These are phyloP conservation scores for Apodospora peruviana DNA, from an alignment of 495 filamentous ascomycete genomes.

Conservation along the genomic window DNA sequence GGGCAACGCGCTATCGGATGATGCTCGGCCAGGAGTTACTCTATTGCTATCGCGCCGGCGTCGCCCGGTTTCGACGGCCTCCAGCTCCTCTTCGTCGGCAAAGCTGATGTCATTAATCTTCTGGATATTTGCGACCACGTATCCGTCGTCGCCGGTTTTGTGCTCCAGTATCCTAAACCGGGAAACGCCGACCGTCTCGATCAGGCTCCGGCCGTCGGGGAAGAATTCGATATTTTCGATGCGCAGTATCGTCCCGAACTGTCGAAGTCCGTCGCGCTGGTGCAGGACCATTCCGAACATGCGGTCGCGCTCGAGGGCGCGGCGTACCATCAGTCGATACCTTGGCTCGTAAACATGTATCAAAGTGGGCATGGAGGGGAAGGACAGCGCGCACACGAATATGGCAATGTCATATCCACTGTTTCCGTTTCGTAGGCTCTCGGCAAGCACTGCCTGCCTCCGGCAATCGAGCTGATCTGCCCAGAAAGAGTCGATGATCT, in stretches of 20 bases:
- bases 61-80: slow-evolving; percentile 53
- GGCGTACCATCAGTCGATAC: slow-evolving; percentile 81
- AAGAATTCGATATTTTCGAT: slow-evolving; percentile 67
- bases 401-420: slow-evolving; percentile 61
- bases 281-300: slow-evolving; percentile 83
- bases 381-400: slow-evolving; percentile 76
- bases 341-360: slow-evolving; percentile 88
- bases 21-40: neutral
- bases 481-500: slow-evolving; percentile 58
- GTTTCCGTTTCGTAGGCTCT: slow-evolving; percentile 36
- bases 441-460: slow-evolving; percentile 42
- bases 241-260: slow-evolving; percentile 71
- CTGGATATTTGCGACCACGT: slow-evolving; percentile 67
- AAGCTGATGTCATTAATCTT: slow-evolving; percentile 74
- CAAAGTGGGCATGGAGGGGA: slow-evolving; percentile 78
- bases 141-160: slow-evolving; percentile 66
- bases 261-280: slow-evolving; percentile 50
- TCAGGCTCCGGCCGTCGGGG: slow-evolving; percentile 72
- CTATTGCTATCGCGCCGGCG: neutral
- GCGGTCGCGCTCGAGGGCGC: slow-evolving; percentile 63
- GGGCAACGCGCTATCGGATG: neutral
- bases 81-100: slow-evolving; percentile 70
- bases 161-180: slow-evolving; percentile 67
- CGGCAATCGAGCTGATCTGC: slow-evolving; percentile 58
- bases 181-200: slow-evolving; percentile 69